Conservation (phyloP, 345 rosid species). For the Firmiana major region DNA sequence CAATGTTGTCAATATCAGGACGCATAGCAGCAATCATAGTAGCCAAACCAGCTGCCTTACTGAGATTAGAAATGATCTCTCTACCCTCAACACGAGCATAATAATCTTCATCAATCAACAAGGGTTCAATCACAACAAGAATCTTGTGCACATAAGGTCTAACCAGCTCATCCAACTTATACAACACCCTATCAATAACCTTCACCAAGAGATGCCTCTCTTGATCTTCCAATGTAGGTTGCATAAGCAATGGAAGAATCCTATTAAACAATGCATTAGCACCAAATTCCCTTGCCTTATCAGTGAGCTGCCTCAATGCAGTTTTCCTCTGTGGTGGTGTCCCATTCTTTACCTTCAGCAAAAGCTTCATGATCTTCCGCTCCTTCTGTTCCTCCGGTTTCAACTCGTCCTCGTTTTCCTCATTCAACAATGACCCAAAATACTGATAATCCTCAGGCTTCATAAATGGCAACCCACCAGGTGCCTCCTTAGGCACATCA, state of each 20-base stretch:
- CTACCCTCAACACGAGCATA: slow-evolving; percentile 99
- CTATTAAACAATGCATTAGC: slow-evolving; percentile 91
- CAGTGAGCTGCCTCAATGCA: slow-evolving; percentile 92
- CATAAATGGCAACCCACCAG: slow-evolving; percentile 90
- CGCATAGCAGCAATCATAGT: slow-evolving; percentile 99
- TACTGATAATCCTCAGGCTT: slow-evolving; percentile 99
- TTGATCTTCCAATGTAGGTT: slow-evolving; percentile 96
- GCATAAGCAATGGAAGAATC: slow-evolving; percentile 94
- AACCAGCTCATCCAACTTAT: slow-evolving; percentile 91
- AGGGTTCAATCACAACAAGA: slow-evolving; percentile 97
- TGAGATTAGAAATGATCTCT: slow-evolving; percentile 91
- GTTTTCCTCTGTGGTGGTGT: slow-evolving; percentile 99
- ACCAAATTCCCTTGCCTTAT: slow-evolving; percentile 96
- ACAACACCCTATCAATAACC: slow-evolving; percentile 91
- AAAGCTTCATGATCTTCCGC: slow-evolving; percentile 92
- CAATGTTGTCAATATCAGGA: slow-evolving; percentile 93
- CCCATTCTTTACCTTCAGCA: slow-evolving; percentile 96
- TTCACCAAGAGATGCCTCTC: slow-evolving; percentile 98
- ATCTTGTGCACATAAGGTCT: slow-evolving; percentile 94
- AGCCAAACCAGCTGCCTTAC: slow-evolving; percentile 98
- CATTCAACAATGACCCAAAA: slow-evolving; percentile 80
- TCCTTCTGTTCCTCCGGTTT: slow-evolving; percentile 94
- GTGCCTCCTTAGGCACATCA: slow-evolving; percentile 88
- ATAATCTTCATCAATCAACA: slow-evolving; percentile 97
- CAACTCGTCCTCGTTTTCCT: slow-evolving; percentile 90